A percentile compares a stretch with the other conserved stretches of the same genome.
These are phyloP conservation scores for Xylaria sp. DNA, from an alignment of 2,329 filamentous ascomycete species.

Conservation along the genomic window DNA sequence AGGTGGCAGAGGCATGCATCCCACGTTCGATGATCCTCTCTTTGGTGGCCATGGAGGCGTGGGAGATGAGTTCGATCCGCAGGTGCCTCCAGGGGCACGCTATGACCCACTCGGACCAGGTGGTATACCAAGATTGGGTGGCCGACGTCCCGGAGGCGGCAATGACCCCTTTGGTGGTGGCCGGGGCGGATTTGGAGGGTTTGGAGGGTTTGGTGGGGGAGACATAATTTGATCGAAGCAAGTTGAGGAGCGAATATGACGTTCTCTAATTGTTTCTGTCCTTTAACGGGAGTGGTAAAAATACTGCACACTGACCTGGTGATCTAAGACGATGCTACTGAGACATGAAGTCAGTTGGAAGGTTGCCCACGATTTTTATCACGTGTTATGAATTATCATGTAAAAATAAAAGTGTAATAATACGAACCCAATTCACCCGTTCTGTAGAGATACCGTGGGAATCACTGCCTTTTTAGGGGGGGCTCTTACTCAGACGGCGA, in stretches of 20 bases:
- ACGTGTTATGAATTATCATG: slow-evolving; percentile 25
- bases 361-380: slow-evolving; percentile 8
- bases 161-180: slow-evolving; percentile 53
- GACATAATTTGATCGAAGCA: slow-evolving; percentile 43
- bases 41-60: slow-evolving; percentile 69
- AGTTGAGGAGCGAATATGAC: neutral
- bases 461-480: neutral
- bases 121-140: slow-evolving; percentile 58
- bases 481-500: neutral
- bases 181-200: slow-evolving; percentile 46
- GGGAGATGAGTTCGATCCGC: slow-evolving; percentile 69
- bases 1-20: slow-evolving; percentile 87
- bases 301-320: neutral
- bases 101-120: slow-evolving; percentile 89
- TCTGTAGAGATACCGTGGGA: neutral
- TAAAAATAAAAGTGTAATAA: slow-evolving; percentile 22
- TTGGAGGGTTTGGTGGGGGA: slow-evolving; percentile 41
- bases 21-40: slow-evolving; percentile 90
- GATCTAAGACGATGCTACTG: neutral
- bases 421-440: slow-evolving; percentile 16
- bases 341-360: slow-evolving; percentile 6
- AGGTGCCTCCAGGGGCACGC: slow-evolving; percentile 85
- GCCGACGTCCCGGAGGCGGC: slow-evolving; percentile 53
- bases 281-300: neutral
- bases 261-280: neutral